Percentiles rank a stretch among this genome's conserved stretches.
Conservation (phyloP, 108 stramenopile species). For the Skeletonema grethae region DNA sequence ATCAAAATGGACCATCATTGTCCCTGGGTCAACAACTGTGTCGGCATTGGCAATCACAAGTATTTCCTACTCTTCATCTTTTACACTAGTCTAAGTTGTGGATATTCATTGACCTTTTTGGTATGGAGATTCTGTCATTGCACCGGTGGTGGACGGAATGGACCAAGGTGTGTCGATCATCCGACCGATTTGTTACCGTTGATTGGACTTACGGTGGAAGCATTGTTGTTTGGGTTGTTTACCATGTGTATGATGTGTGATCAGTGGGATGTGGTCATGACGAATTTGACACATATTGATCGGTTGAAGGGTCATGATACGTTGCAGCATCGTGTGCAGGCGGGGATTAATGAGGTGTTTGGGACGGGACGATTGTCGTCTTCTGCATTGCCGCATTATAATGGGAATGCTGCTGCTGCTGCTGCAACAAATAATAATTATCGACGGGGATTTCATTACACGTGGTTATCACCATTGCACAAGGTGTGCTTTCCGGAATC, state of each 20-base stretch:
- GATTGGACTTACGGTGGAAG: slow-evolving; percentile 74
- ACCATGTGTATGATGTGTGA: slow-evolving; percentile 98
- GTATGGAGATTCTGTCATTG: slow-evolving; percentile 70
- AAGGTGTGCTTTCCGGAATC: slow-evolving; percentile 74
- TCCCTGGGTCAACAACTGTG: slow-evolving; percentile 99
- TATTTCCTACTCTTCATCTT: slow-evolving; percentile 98
- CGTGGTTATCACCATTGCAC: slow-evolving; percentile 85
- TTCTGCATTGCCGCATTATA: background rate
- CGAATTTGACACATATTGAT: slow-evolving; percentile 97
- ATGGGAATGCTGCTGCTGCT: background rate
- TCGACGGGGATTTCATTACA: slow-evolving; percentile 53
- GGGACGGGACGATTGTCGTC: slow-evolving; percentile 38
- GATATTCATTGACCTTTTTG: slow-evolving; percentile 83
- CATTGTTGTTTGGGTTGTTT: slow-evolving; percentile 95
- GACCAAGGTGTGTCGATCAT: slow-evolving; percentile 66
- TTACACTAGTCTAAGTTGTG: slow-evolving; percentile 90
- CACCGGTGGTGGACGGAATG: slow-evolving; percentile 42
- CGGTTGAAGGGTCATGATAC: slow-evolving; percentile 78
- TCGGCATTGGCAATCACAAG: slow-evolving; percentile 99
- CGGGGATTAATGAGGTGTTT: slow-evolving; percentile 82
- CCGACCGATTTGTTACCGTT: slow-evolving; percentile 70
- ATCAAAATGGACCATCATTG: slow-evolving; percentile 96
- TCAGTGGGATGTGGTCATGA: slow-evolving; percentile 90
- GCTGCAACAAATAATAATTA: background rate
- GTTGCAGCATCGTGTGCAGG: slow-evolving; percentile 26